Base-by-base conservation (phyloP, 1,284 basidiomycete species). In the Boletellus deceptivus region DNA sequence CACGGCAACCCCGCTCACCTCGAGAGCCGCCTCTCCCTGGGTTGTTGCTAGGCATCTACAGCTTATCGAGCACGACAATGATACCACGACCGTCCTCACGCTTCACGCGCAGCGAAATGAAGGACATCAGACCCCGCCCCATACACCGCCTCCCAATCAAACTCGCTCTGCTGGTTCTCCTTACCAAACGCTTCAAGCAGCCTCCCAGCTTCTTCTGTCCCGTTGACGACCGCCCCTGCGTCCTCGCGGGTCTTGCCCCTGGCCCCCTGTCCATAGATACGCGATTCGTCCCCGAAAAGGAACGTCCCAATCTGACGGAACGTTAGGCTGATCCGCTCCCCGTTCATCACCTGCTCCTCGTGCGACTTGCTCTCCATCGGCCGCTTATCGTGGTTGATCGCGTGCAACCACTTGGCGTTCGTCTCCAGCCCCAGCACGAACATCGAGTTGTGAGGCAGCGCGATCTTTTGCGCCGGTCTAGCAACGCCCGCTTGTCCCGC, bases 241-340 rank as follows among this genome's bases (percentile, higher is more conserved):
- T 75, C 70, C 37, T 72, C 77, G 47, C 63, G 72, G 16, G 71
- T 78, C 72, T 88, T 89, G 0, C 75, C 75, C 56, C 65, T 78
- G 46, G 83, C 84, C 1, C 86, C 87, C 58, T 86, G 84, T 0
- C 87, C 87, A 58, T 71, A 88, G 9, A 89, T 89, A 56, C 58
- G 65, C 22, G 62, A 68, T 51, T 74, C 70, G 51, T 79, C 75
- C 29, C 60, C 61, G 14, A 72, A 77, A 53, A 90, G 67, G 67
- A 86, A 89, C 33, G 88, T 89, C 37, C 84, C 85, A 43, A 90
- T 90, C 50, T 76, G 73, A 35, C 88, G 75, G 66, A 90, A 90
- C 16, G 88, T 90, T 58, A 90, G 65, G 62, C 86, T 89, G 61
- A 90, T 89, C 44, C 87, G 75, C 53, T 76, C 83, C n/a, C 83